Base-by-base conservation (phyloP, 495 filamentous ascomycete species). In the Penicillium mononematosum region DNA sequence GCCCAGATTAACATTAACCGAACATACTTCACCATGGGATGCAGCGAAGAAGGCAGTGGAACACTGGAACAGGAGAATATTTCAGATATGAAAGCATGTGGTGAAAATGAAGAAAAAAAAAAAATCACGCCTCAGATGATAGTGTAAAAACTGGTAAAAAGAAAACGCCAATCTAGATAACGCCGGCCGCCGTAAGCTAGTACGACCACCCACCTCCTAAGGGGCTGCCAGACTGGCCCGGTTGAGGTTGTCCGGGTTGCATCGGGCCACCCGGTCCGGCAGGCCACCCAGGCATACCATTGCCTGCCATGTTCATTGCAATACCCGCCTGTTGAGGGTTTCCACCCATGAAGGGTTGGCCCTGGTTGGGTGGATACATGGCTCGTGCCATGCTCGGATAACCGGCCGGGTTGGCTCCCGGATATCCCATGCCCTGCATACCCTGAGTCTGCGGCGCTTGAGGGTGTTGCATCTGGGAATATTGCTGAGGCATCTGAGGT, bases 401-500 rank as follows among this genome's bases (percentile, higher is more conserved):
- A 10, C 66, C 70, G 14, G 69, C 66, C 3, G 69, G 68, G 5
- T 63, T 61, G 31, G 64, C 72, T 12, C 72, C 72, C 5, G 74
- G 73, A 56, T 67, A 77, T 39, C 66, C 71, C 73, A 79, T 61
- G 61, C 74, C 56, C 71, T 77, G 50, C 73, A 75, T 73, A 49
- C 81, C 77, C 61, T 85, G 81, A 66, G 87, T 81, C 67, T 87
- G 85, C 41, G 83, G 76, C 70, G 82, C 58, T 60, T 80, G 71
- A 67, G 78, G 59, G 74, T 82, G 73, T 47, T 80, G 79, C 62
- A 84, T 75, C 50, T 77, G 66, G 41, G 57, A 75, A 54, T 69
- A 79, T 11, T 69, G 69, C 58, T 79, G 75, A 11, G 70, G 67
- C 64, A 75, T 76, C 49, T 75, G 76, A 0, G 77, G 65, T 27